Percentiles rank a stretch among this genome's conserved stretches.
These are phyloP conservation scores for Penicillium italicum DNA, from an alignment of 2,329 filamentous ascomycete genomes.

Conservation along the genomic window DNA sequence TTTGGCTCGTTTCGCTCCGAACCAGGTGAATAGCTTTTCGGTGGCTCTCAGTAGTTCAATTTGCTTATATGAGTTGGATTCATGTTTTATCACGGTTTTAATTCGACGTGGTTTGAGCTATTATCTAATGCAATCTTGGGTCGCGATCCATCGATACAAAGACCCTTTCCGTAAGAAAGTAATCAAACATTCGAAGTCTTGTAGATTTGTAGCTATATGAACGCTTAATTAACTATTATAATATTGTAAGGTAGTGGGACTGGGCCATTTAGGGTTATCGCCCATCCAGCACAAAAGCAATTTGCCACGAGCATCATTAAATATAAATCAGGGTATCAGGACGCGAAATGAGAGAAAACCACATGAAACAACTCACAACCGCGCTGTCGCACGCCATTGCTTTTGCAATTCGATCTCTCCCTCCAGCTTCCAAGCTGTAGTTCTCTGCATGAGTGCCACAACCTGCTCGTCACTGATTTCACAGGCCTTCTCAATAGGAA, in stretches of 20 bases:
- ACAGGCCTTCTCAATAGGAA: slow-evolving; percentile 34
- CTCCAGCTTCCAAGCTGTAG: slow-evolving; percentile 32
- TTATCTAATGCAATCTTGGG: background rate
- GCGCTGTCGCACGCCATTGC: slow-evolving; percentile 33
- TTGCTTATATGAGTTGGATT: background rate
- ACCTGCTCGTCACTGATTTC: slow-evolving; percentile 38
- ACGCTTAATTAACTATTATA: background rate
- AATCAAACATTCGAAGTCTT: background rate
- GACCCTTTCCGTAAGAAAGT: background rate
- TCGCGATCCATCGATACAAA: background rate
- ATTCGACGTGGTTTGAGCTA: background rate
- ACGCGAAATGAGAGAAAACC: background rate
- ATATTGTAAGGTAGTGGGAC: too few relatives aligned
- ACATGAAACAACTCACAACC: slow-evolving; percentile 21
- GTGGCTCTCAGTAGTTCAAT: background rate
- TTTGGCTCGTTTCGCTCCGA: background rate
- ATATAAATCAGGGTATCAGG: background rate
- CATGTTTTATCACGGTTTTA: background rate
- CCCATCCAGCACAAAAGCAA: background rate
- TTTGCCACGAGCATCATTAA: background rate
- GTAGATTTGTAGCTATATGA: background rate
- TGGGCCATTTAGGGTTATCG: too few relatives aligned
- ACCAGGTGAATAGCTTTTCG: background rate
- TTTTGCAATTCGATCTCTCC: slow-evolving; percentile 35
- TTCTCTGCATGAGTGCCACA: slow-evolving; percentile 26